Conservation (phyloP, 2,329 filamentous ascomycete species). For the Colletotrichum tanaceti region DNA sequence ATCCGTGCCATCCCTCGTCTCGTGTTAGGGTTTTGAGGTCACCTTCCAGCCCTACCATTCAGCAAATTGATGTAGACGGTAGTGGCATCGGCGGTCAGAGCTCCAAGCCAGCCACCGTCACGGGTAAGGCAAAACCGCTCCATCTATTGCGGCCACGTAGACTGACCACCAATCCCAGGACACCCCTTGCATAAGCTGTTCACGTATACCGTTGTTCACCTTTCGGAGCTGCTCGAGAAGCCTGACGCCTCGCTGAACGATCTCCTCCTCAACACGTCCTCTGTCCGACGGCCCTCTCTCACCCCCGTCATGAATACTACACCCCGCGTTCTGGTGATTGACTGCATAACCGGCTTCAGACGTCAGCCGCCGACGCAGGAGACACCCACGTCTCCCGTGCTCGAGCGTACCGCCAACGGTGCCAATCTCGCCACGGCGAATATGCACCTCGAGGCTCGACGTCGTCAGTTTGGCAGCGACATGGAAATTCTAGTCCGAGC, state of each 20-base stretch:
- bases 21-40: constrained; percentile 69
- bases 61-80: constrained; percentile 65
- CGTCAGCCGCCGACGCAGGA: constrained; percentile 56
- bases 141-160: constrained; percentile 38
- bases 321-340: constrained; percentile 67
- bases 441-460: constrained; percentile 68
- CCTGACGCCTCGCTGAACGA: constrained; percentile 59
- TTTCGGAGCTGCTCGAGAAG: constrained; percentile 66
- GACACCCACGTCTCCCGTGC: constrained; percentile 62
- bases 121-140: constrained; percentile 51
- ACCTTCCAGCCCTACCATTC: constrained; percentile 69
- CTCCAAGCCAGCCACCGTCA: constrained; percentile 60
- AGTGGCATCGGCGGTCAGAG: constrained; percentile 56
- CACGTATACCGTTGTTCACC: constrained; percentile 69
- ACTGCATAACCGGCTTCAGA: constrained; percentile 69
- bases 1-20: constrained; percentile 70
- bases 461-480: constrained; percentile 71
- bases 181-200: constrained; percentile 74
- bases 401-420: constrained; percentile 51
- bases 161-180: constrained; percentile 51
- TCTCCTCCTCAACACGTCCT: constrained; percentile 55
- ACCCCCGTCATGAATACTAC: constrained; percentile 46
- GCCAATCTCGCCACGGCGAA: constrained; percentile 59
- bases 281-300: constrained; percentile 49
- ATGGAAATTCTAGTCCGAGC: constrained; percentile 78